Conservation (phyloP, 306 rosid genomes). For the Citrullus colocynthis region DNA sequence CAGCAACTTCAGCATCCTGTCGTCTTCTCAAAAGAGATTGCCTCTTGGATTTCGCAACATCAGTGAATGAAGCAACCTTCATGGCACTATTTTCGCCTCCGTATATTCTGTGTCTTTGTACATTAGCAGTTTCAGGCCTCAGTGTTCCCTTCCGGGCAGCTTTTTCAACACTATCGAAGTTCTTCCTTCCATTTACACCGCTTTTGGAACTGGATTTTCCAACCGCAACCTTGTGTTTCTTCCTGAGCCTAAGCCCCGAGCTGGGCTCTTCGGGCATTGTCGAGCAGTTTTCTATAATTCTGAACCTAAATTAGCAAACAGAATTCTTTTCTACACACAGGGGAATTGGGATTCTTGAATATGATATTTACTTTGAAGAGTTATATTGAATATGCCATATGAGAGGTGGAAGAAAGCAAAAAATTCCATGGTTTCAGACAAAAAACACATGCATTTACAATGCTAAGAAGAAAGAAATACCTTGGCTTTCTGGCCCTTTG, state of each 20-base stretch:
- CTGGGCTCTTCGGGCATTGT: constrained; percentile 27
- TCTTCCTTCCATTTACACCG: background rate
- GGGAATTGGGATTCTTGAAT: background rate
- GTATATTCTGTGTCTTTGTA: constrained; percentile 18
- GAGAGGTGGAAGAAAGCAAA: background rate
- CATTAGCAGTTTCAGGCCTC: background rate
- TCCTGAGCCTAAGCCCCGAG: constrained; percentile 19
- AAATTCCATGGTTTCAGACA: background rate
- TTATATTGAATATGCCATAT: background rate
- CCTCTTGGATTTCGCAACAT: constrained; percentile 9
- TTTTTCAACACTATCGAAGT: constrained; percentile 4
- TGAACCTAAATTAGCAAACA: background rate
- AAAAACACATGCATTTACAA: background rate
- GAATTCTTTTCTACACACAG: background rate
- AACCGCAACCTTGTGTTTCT: constrained; percentile 21
- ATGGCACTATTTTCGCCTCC: constrained; percentile 10
- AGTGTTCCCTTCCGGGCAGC: constrained; percentile 9
- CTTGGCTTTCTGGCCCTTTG: background rate
- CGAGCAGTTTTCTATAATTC: background rate
- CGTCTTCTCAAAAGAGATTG: constrained; percentile 9
- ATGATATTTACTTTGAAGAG: background rate
- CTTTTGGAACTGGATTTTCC: constrained; percentile 6
- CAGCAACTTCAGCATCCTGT: background rate
- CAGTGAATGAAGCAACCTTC: constrained; percentile 8
- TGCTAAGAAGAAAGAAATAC: background rate